Conservation (phyloP, 345 rosid species). For the Litchi chinensis region DNA sequence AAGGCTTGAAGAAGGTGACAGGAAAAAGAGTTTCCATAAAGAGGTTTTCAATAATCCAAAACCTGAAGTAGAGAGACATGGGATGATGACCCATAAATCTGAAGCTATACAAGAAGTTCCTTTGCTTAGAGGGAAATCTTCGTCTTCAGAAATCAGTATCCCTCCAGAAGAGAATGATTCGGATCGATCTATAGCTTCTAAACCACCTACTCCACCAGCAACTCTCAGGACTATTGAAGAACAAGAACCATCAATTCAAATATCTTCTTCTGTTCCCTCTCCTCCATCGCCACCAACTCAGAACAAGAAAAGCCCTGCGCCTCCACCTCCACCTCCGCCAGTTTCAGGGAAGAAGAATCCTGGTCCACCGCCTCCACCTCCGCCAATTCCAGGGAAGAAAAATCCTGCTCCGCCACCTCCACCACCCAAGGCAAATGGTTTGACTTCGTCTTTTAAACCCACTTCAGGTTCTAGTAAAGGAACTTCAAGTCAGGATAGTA, state of each 20-base stretch:
- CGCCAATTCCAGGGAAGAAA: slow-evolving; percentile 25
- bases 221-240: slow-evolving; percentile 18
- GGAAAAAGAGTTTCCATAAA: slow-evolving; percentile 29
- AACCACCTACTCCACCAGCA: slow-evolving; percentile 30
- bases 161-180: slow-evolving; percentile 22
- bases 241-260: slow-evolving; percentile 23
- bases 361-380: slow-evolving; percentile 36
- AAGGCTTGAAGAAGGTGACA: slow-evolving; percentile 43
- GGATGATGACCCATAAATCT: slow-evolving; percentile 24
- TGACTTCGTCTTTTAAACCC: slow-evolving; percentile 38
- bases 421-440: slow-evolving; percentile 34
- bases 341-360: slow-evolving; percentile 14
- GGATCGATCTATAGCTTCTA: slow-evolving; percentile 4
- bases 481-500: slow-evolving; percentile 16
- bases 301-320: slow-evolving; percentile 17
- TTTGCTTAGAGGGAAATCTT: slow-evolving; percentile 65
- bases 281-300: slow-evolving; percentile 36
- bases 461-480: slow-evolving; percentile 37
- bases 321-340: slow-evolving; percentile 38
- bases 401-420: slow-evolving; percentile 51
- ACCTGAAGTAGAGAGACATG: slow-evolving; percentile 27
- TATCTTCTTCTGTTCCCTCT: slow-evolving; percentile 32
- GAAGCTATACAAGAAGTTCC: slow-evolving; percentile 54
- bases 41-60: slow-evolving; percentile 25
- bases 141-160: slow-evolving; percentile 45